Evolutionary conservation across 257 asterid genomes (phyloP).

Genomic region (Solanum sejunctum): DNA sequence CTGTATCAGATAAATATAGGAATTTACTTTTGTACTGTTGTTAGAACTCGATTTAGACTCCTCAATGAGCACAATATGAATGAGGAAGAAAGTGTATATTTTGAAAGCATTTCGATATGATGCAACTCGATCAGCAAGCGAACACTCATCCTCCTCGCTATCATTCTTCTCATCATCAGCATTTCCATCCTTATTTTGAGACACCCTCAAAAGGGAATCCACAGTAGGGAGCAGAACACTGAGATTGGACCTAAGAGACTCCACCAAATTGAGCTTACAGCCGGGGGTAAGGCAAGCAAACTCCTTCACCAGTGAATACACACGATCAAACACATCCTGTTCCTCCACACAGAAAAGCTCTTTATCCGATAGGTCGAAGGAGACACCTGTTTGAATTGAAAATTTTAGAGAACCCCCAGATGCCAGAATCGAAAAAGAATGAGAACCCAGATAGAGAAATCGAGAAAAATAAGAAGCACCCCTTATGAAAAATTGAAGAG

Average conservation of each 20-base stretch:
- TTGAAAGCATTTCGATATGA: constrained; percentile 82
- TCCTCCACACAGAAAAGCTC: constrained; percentile 84
- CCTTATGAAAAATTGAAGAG: neutral
- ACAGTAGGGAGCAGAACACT: constrained; percentile 84
- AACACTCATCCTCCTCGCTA: constrained; percentile 27
- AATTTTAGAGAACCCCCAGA: neutral
- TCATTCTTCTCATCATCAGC: constrained; percentile 24
- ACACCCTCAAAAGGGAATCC: constrained; percentile 39
- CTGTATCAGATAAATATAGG: neutral
- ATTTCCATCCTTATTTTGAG: constrained; percentile 16
- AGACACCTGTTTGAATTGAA: constrained; percentile 34
- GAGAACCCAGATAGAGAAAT: neutral
- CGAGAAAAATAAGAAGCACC: neutral
- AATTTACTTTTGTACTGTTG: constrained; percentile 38
- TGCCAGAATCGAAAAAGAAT: neutral
- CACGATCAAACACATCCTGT: constrained; percentile 79
- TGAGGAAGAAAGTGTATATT: constrained; percentile 75
- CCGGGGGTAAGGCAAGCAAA: constrained; percentile 37
- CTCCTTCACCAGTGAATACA: constrained; percentile 69
- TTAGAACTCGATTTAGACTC: constrained; percentile 38
- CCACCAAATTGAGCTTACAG: constrained; percentile 72
- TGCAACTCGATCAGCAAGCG: constrained; percentile 46
- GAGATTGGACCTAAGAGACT: constrained; percentile 80
- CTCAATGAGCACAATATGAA: constrained; percentile 59
- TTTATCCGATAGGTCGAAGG: constrained; percentile 85